Evolutionary conservation across 2,329 filamentous ascomycete genomes (phyloP).

Genomic region (Madurella fahalii): DNA sequence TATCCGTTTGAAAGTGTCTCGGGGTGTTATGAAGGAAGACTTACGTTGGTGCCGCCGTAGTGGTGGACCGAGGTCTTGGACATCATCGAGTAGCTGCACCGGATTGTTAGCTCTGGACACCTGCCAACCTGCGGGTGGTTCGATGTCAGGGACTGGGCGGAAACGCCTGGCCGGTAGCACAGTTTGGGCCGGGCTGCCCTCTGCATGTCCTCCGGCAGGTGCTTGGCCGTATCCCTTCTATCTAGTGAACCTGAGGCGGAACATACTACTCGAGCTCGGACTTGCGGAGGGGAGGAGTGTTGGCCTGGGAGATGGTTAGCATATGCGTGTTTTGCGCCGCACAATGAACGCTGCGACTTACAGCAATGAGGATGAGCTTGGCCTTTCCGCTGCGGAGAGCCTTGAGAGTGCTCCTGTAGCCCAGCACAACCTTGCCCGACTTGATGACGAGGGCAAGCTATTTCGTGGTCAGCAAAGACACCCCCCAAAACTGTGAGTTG

Average conservation of each 20-base stretch:
- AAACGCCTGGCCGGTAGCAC: background rate
- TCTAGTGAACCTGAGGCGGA: background rate
- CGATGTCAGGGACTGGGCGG: background rate
- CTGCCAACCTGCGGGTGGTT: background rate
- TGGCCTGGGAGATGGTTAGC: constrained; percentile 49
- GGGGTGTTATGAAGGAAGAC: constrained; percentile 39
- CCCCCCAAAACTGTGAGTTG: background rate
- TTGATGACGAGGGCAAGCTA: constrained; percentile 59
- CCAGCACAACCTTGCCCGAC: constrained; percentile 73
- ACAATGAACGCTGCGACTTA: background rate
- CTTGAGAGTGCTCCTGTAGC: constrained; percentile 80
- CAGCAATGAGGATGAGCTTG: constrained; percentile 72
- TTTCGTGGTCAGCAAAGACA: constrained; percentile 7
- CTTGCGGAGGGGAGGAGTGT: constrained; percentile 97
- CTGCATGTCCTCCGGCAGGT: background rate
- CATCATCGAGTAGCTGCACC: constrained; percentile 70
- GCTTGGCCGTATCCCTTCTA: background rate
- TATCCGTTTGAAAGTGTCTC: constrained; percentile 6
- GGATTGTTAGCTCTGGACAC: constrained; percentile 30
- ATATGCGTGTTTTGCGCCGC: constrained; percentile 36
- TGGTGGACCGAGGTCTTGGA: constrained; percentile 95
- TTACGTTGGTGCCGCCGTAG: constrained; percentile 98
- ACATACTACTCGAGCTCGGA: constrained; percentile 75
- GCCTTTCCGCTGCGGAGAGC: constrained; percentile 91
- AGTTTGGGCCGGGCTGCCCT: background rate